Evolutionary conservation across 306 rosid genomes (phyloP).

Genomic region (Inga oerstediana): DNA sequence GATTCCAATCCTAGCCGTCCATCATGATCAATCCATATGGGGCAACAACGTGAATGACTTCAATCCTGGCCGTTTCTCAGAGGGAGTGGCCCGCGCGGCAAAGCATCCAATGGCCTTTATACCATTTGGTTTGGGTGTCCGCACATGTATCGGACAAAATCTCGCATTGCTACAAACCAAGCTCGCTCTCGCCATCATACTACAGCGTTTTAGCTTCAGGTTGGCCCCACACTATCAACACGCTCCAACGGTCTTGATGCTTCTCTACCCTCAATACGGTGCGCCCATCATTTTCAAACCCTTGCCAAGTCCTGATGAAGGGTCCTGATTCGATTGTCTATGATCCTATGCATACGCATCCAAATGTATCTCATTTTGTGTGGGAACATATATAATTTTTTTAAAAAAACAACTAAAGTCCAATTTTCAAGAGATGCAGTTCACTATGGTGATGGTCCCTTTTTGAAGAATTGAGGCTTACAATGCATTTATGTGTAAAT

Average conservation of each 20-base stretch:
- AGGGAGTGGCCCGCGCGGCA: constrained; percentile 75
- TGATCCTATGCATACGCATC: constrained; percentile 4
- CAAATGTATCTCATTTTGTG: constrained; percentile 17
- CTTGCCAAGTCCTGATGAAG: constrained; percentile 33
- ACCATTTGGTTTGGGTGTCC: constrained; percentile 83
- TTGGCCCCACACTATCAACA: constrained; percentile 88
- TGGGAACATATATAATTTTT: neutral
- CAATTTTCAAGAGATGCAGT: neutral
- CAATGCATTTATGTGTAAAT: neutral
- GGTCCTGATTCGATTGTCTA: constrained; percentile 36
- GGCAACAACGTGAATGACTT: constrained; percentile 83
- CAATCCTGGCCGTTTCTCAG: constrained; percentile 80
- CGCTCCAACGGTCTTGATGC: constrained; percentile 95
- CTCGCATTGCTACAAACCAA: constrained; percentile 82
- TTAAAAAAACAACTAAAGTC: neutral
- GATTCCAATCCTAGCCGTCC: constrained; percentile 89
- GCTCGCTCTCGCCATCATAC: constrained; percentile 69
- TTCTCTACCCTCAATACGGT: constrained; percentile 91
- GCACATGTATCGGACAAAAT: constrained; percentile 91
- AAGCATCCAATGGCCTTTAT: constrained; percentile 75
- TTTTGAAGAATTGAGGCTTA: neutral
- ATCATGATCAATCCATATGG: constrained; percentile 81
- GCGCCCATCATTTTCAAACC: constrained; percentile 77
- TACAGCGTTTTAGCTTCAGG: constrained; percentile 83
- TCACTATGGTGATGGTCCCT: neutral